Conservation (phyloP, 108 stramenopile genomes). For the Nannochloropsis granulata region DNA sequence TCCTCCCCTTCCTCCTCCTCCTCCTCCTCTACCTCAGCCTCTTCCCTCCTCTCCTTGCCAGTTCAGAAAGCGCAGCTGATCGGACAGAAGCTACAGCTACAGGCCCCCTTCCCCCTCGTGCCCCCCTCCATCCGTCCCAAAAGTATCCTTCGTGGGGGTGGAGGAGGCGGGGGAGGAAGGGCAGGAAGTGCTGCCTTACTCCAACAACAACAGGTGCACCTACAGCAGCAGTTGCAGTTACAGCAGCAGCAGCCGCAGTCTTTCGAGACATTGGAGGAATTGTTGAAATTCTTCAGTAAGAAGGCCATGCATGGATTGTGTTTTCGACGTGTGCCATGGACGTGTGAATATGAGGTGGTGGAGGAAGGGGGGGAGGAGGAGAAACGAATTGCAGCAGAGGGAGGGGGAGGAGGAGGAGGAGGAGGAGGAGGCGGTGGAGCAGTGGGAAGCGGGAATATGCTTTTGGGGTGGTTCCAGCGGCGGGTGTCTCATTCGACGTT, state of each 20-base stretch:
- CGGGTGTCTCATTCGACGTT: background rate
- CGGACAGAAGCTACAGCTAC: background rate
- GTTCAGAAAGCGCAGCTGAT: background rate
- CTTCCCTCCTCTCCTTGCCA: background rate
- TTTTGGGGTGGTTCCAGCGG: background rate
- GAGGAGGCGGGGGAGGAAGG: background rate
- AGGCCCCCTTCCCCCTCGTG: background rate
- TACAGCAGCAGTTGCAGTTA: too few relatives aligned
- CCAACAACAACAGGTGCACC: too few relatives aligned
- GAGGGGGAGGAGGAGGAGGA: background rate
- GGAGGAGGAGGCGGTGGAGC: background rate
- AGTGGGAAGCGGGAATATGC: background rate
- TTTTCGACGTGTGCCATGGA: background rate
- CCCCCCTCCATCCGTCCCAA: background rate
- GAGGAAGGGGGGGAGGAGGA: background rate
- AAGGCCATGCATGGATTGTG: background rate
- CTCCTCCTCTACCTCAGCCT: background rate
- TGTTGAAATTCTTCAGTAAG: background rate
- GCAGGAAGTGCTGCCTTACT: background rate
- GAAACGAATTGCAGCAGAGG: too few relatives aligned
- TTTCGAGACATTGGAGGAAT: background rate
- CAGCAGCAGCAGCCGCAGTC: background rate
- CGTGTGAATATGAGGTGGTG: background rate
- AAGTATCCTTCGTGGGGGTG: background rate
- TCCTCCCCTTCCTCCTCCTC: background rate